phyloP scores from a whole-genome alignment of 2,329 filamentous ascomycete genomes.

The Aspergillus sergii region DNA sequence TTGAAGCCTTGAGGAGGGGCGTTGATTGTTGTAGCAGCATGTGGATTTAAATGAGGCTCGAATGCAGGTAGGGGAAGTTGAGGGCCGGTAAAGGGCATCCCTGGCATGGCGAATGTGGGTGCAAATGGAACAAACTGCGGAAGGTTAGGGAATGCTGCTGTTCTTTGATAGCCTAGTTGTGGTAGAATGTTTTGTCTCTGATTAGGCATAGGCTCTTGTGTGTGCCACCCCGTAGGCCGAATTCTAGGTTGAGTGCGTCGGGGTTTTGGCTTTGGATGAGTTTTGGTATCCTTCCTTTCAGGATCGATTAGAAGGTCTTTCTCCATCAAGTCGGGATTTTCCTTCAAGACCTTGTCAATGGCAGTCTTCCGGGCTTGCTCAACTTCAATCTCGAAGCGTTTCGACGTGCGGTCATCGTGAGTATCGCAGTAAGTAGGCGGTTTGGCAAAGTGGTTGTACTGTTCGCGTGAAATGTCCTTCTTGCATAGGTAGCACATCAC shows the following conservation, averaged over 20 bases:
- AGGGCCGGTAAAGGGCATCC: background rate
- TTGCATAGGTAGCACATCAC: slow-evolving; percentile 66
- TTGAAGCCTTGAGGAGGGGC: background rate
- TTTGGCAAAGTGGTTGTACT: slow-evolving; percentile 71
- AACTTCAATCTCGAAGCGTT: slow-evolving; percentile 29
- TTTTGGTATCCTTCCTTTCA: background rate
- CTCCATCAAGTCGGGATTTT: slow-evolving; percentile 26
- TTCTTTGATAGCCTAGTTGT: background rate
- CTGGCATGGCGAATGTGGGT: background rate
- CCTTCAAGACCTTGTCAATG: slow-evolving; percentile 29
- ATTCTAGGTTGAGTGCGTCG: background rate
- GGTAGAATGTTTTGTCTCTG: background rate
- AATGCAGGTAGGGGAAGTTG: background rate
- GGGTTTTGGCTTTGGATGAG: background rate
- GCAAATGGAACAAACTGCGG: background rate
- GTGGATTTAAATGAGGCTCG: background rate
- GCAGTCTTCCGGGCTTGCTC: slow-evolving; percentile 31
- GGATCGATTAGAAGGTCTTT: slow-evolving; percentile 22
- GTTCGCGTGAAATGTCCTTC: slow-evolving; percentile 56
- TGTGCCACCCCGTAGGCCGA: background rate
- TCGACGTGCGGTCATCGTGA: slow-evolving; percentile 15
- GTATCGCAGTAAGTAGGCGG: slow-evolving; percentile 45
- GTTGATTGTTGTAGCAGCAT: too few species aligned
- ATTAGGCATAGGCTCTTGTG: background rate
- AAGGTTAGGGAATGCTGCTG: background rate